phyloP scores from a whole-genome alignment of 108 stramenopile genomes.

The Pseudonitzschia multiseries region DNA sequence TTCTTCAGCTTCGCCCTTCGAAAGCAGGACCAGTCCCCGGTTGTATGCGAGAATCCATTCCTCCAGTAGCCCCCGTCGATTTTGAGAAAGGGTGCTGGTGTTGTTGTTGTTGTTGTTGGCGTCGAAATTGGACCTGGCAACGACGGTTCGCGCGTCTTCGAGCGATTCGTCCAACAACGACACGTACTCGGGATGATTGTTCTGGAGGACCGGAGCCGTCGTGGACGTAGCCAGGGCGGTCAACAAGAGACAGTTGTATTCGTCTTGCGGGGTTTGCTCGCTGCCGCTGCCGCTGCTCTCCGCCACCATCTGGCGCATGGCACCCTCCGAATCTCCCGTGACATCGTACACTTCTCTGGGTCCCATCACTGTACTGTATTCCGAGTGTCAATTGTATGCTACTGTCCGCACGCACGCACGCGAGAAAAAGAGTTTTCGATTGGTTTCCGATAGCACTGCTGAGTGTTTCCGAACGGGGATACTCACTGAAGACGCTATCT shows the following conservation, averaged over 20 bases:
- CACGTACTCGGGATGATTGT: no score
- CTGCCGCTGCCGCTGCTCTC: not conserved
- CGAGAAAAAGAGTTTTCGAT: not conserved
- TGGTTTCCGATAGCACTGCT: no score
- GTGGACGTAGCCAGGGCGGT: slow-evolving; percentile 21
- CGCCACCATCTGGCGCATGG: slow-evolving; percentile 19
- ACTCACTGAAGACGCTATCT: no score
- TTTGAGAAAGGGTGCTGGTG: not conserved
- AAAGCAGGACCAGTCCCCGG: slow-evolving; percentile 32
- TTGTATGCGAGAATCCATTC: slow-evolving; percentile 42
- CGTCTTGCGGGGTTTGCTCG: slow-evolving; percentile 8
- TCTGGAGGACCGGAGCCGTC: not conserved
- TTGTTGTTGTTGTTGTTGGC: no score
- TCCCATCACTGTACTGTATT: no score
- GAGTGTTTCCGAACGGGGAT: no score
- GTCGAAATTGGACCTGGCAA: slow-evolving; percentile 2
- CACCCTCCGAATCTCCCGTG: slow-evolving; percentile 44
- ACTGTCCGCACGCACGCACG: not conserved
- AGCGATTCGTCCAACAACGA: slow-evolving; percentile 4
- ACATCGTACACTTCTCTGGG: slow-evolving; percentile 32
- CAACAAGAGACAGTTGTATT: slow-evolving; percentile 37
- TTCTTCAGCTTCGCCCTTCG: slow-evolving; percentile 19
- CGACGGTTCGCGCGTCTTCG: slow-evolving; percentile 6
- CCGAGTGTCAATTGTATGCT: not conserved
- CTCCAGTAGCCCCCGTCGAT: slow-evolving; percentile 7